These are phyloP conservation scores for Lentinula sp. DNA, from an alignment of 768 basidiomycete species.

Conservation along the genomic window DNA sequence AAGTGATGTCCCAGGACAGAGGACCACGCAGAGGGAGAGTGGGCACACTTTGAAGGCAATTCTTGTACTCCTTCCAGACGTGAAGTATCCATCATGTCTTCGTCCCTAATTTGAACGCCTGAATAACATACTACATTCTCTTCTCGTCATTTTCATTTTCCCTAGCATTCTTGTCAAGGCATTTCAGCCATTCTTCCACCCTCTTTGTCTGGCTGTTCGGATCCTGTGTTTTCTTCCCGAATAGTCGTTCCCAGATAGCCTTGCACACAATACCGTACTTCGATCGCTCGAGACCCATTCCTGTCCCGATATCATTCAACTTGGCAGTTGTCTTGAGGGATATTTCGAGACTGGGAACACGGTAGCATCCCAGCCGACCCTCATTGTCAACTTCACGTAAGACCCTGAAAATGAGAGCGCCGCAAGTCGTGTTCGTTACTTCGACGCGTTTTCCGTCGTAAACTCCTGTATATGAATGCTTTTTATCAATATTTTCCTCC, in stretches of 20 bases:
- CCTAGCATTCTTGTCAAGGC: slow-evolving; percentile 13
- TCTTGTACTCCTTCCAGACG: slow-evolving; percentile 36
- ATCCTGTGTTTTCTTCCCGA: slow-evolving; percentile 17
- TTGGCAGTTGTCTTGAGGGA: not conserved
- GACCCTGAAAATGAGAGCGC: not conserved
- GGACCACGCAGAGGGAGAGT: slow-evolving; percentile 22
- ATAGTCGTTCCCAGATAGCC: slow-evolving; percentile 19
- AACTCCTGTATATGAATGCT: not conserved
- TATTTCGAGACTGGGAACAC: not conserved
- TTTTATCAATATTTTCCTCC: too few species aligned
- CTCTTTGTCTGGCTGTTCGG: slow-evolving; percentile 21
- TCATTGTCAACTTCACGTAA: too few species aligned
- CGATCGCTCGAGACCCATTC: slow-evolving; percentile 10
- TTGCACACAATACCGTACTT: slow-evolving; percentile 26
- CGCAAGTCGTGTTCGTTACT: slow-evolving; percentile 15
- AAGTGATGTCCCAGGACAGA: slow-evolving; percentile 27
- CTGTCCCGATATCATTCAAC: not conserved
- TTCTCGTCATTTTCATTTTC: slow-evolving; percentile 15
- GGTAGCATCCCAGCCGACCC: not conserved
- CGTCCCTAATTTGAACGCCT: slow-evolving; percentile 18
- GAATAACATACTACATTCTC: slow-evolving; percentile 20
- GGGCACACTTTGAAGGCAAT: slow-evolving; percentile 16
- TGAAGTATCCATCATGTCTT: slow-evolving; percentile 20
- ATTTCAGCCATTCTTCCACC: slow-evolving; percentile 23
- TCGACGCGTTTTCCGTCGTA: slow-evolving; percentile 8